Evolutionary conservation across 176 grass and related monocot genomes (phyloP), one percentile per base, ranked within the genome.

Genomic region (Musa troglodytarum): DNA sequence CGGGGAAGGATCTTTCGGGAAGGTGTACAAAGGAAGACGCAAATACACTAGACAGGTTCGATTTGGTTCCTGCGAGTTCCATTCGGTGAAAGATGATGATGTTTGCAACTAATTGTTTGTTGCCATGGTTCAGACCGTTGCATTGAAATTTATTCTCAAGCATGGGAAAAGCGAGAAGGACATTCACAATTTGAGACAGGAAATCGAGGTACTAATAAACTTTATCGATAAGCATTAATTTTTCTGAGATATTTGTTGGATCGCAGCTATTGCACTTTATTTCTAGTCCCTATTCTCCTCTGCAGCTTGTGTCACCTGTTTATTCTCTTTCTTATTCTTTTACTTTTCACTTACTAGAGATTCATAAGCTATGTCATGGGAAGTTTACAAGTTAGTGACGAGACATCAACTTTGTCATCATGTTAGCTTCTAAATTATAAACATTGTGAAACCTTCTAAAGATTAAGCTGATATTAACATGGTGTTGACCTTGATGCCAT

Each of bases 71-170:
- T 53, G 11, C 69, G 49, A 69, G 8, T 13, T 52, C 52, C 15
- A 71, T 53, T 71, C 24, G 34, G 7, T 29, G 13, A 16, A 54
- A 54, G 28, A 14, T 49, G 20, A 74, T 68, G 67, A 24, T 52
- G 62, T 1, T 76, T 14, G 51, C 16, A 51, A 54, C 20, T 61
- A 11, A 52, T 62, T 76, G 1, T 10, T 69, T 76, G 2, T 71
- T 75, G 24, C 49, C 71, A 20, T 80, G 50, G 8, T 84, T n/a
- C 81, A 99, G 95, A 94, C 88, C 15, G 88, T 99, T 11, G 95
- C 90, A 10, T 91, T 99, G 95, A 99, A 99, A 83, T 94, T 99
- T 52, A 94, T 99, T 53, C 82, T 99, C 24, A 94, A 99, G 76
- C 95, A 89, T 19, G 90, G 88, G 29, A 99, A 99, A 76, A 94